Evolutionary conservation across 164 flowering plant genomes (phyloP), one percentile per base, ranked within the genome.

Genomic region (Dillenia turbinata): DNA sequence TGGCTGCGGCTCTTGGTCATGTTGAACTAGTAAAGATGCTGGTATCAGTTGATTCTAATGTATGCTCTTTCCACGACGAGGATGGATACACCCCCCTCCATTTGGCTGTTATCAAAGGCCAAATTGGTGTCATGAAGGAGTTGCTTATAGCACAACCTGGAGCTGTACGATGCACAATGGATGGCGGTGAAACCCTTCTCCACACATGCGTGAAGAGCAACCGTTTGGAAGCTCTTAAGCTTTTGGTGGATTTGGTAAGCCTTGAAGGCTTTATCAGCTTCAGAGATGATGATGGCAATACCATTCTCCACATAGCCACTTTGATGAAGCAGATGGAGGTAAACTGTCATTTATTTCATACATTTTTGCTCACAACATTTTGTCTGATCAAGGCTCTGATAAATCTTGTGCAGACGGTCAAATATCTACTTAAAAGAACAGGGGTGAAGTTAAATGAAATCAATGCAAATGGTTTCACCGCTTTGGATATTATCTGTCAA

Each of bases 71-170:
- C 1, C 48, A 65, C 2, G 54, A 77, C 17, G 9, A 17, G 16
- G 72, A 73, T 10, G 82, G 74, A 52, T 45, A 66, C 49, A 73
- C 33, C 11, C 67, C 78, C 16, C 49, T 73, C 16, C 82, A 75
- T 48, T 16, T 66, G 24, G 79, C 82, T 8, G 78, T 62, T 14
- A 44, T 62, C 1, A 73, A 73, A 54, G 82, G 79, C 6, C 70
- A 55, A 12, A 56, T 56, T 12, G 66, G 24, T 10, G 74, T 73
- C 9, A 1, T 73, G 70, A 13, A 33, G 0, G 78, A 68, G 68
- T 5, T 75, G 57, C 43, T 62, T 17, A 47, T 43, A 3, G 60
- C 12, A 33, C 50, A 26, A 5, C 70, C 72, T 0, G 57, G 51
- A 12, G 44, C 59, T 8, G 58, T 50, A 49, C 53, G 66, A 16